These are phyloP conservation scores for Boletellus sp. DNA, from an alignment of 768 basidiomycete species.

Conservation along the genomic window DNA sequence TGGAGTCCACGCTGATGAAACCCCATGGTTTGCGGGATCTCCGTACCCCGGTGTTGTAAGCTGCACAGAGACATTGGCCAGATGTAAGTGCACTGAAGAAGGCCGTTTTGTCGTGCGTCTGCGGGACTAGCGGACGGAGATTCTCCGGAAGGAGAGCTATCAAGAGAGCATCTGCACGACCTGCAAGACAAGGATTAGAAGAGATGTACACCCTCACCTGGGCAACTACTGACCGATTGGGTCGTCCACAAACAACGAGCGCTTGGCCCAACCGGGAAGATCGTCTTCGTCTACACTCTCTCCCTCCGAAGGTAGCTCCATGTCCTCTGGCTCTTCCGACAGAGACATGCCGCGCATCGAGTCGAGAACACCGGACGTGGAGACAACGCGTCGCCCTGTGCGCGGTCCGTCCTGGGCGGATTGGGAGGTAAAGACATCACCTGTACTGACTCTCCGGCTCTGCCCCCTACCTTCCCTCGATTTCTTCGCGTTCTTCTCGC, in stretches of 20 bases:
- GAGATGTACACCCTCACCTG: not conserved
- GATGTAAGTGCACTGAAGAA: slow-evolving; percentile 62
- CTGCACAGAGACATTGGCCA: slow-evolving; percentile 75
- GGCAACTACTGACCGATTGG: slow-evolving; percentile 50
- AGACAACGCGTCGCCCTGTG: slow-evolving; percentile 49
- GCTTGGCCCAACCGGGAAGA: slow-evolving; percentile 75
- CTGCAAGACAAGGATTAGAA: slow-evolving; percentile 35
- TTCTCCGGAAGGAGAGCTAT: slow-evolving; percentile 54
- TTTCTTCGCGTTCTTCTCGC: slow-evolving; percentile 44
- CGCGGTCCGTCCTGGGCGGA: slow-evolving; percentile 19
- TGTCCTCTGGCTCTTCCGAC: slow-evolving; percentile 56
- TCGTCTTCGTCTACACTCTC: slow-evolving; percentile 63
- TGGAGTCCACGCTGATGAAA: slow-evolving; percentile 69
- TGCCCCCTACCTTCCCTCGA: slow-evolving; percentile 38
- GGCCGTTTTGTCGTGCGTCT: slow-evolving; percentile 28
- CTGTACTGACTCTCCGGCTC: slow-evolving; percentile 31
- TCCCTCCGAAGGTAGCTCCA: slow-evolving; percentile 40
- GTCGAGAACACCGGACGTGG: slow-evolving; percentile 52
- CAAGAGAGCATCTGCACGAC: slow-evolving; percentile 62
- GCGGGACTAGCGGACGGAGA: slow-evolving; percentile 41
- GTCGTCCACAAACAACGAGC: slow-evolving; percentile 50
- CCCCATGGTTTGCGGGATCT: slow-evolving; percentile 85
- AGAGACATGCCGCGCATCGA: slow-evolving; percentile 48
- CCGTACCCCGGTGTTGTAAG: slow-evolving; percentile 79
- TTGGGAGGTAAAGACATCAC: slow-evolving; percentile 26